phyloP scores from a whole-genome alignment of 179 eudicot species.

The Gypsophila paniculata region DNA sequence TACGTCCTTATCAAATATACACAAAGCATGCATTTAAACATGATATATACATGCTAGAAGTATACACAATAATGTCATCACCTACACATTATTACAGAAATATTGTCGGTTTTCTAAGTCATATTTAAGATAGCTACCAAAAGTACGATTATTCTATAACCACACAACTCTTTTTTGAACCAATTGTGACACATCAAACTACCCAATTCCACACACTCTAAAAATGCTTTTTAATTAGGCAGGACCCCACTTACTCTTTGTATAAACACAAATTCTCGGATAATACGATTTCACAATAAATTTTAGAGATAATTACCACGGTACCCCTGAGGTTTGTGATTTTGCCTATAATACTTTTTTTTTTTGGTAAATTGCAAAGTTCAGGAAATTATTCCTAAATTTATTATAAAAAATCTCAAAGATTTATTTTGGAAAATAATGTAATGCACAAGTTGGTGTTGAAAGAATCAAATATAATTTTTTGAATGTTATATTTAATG shows the following conservation, averaged over 20 bases:
- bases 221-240: neutral
- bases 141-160: constrained; percentile 13
- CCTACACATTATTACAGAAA: constrained; percentile 8
- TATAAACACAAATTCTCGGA: too few species aligned
- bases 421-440: too few species aligned
- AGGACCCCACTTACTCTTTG: constrained; percentile 11
- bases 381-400: too few species aligned
- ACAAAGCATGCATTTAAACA: constrained; percentile 9
- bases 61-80: constrained; percentile 11
- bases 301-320: too few species aligned
- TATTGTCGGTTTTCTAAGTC: constrained; percentile 20
- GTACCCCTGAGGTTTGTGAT: too few species aligned
- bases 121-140: constrained; percentile 3
- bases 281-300: too few species aligned
- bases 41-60: neutral
- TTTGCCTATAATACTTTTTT: too few species aligned
- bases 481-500: too few species aligned
- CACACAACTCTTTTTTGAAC: constrained; percentile 13
- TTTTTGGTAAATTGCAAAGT: too few species aligned
- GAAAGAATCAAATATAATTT: too few species aligned
- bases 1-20: constrained; percentile 21
- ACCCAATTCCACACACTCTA: constrained; percentile 25
- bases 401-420: too few species aligned
- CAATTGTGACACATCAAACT: constrained; percentile 31
- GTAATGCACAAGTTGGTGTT: too few species aligned